Conservation (phyloP, 2,329 filamentous ascomycete genomes). For the Hysterium pulicare region DNA sequence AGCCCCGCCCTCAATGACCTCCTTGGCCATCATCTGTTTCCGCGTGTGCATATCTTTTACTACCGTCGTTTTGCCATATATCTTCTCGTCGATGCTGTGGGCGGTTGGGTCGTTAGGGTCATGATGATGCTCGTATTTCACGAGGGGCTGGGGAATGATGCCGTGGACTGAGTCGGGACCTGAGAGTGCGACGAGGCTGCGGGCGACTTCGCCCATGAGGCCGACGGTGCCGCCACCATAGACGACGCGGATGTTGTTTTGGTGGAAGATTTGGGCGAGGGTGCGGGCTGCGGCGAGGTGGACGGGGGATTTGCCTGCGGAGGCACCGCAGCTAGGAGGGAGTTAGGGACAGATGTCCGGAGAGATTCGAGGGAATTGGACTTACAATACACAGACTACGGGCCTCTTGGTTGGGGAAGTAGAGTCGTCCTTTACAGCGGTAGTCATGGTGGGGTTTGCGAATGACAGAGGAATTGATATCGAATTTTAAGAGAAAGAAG, state of each 20-base stretch:
- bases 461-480: not conserved
- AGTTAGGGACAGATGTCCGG: slow-evolving; percentile 11
- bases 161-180: slow-evolving; percentile 84
- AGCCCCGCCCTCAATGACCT: slow-evolving; percentile 75
- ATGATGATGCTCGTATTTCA: slow-evolving; percentile 70
- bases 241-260: slow-evolving; percentile 75
- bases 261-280: slow-evolving; percentile 71
- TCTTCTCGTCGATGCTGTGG: slow-evolving; percentile 55
- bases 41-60: slow-evolving; percentile 95
- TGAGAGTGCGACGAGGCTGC: slow-evolving; percentile 76
- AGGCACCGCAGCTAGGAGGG: slow-evolving; percentile 69
- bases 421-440: slow-evolving; percentile 5
- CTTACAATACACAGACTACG: slow-evolving; percentile 84
- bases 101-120: slow-evolving; percentile 41
- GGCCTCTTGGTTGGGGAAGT: slow-evolving; percentile 41
- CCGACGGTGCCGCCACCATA: slow-evolving; percentile 95
- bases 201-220: slow-evolving; percentile 91
- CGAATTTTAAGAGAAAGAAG: too few relatives aligned
- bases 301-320: slow-evolving; percentile 65
- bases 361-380: slow-evolving; percentile 5
- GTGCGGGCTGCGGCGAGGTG: slow-evolving; percentile 76
- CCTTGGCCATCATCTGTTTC: slow-evolving; percentile 88
- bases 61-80: slow-evolving; percentile 81
- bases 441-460: slow-evolving; percentile 18
- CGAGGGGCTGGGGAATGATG: slow-evolving; percentile 83